phyloP scores from a whole-genome alignment of 805 yeast genomes.

The Cyberlindnera samutprakarnensis region DNA sequence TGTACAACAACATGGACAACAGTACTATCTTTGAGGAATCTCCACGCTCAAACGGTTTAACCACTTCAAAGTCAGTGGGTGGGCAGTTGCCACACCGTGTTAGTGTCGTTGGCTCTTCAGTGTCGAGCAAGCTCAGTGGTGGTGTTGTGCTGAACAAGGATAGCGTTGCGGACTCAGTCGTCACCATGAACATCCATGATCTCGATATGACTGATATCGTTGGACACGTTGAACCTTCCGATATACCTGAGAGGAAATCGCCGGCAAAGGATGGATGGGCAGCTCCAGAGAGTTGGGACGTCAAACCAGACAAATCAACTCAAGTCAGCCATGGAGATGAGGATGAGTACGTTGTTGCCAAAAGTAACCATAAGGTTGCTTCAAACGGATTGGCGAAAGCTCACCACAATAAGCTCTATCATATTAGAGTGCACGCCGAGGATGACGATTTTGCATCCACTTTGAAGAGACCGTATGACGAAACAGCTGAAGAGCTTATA shows the following conservation, averaged over 20 bases:
- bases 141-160: not conserved
- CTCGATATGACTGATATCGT: conserved; percentile 47
- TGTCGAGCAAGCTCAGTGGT: not conserved
- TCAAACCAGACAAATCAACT: conserved; percentile 27
- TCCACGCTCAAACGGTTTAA: too few relatives aligned
- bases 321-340: conserved; percentile 22
- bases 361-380: conserved; percentile 21
- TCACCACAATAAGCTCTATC: conserved; percentile 26
- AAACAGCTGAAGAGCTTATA: conserved; percentile 69
- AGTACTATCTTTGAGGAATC: too few relatives aligned
- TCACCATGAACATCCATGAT: conserved; percentile 29
- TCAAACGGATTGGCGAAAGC: conserved; percentile 4
- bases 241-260: conserved; percentile 1
- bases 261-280: conserved; percentile 32
- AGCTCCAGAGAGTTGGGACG: conserved; percentile 61
- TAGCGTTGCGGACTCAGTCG: conserved; percentile 28
- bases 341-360: conserved; percentile 29
- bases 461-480: conserved; percentile 68
- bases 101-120: conserved; percentile 1
- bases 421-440: conserved; percentile 69
- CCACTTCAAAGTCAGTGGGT: too few relatives aligned
- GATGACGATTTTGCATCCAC: conserved; percentile 82
- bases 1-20: not conserved
- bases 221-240: conserved; percentile 2
- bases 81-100: too few relatives aligned